Evolutionary conservation across 768 basidiomycete genomes (phyloP).

Genomic region (Stropharia rugosoannulata): DNA sequence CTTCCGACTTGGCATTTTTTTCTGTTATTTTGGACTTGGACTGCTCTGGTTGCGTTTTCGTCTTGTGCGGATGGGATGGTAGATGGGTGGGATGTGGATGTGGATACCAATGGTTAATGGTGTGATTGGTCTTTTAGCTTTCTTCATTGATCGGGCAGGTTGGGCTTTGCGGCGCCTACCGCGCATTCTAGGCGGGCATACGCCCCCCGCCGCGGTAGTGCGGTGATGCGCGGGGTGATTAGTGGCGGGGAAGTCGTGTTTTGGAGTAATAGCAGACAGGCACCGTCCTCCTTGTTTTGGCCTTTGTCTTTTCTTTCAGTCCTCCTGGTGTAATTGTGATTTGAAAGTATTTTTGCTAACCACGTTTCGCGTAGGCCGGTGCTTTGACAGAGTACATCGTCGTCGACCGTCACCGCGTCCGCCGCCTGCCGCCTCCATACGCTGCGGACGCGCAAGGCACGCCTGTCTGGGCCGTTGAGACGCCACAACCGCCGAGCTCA

Average conservation of each 20-base stretch:
- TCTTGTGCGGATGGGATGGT: too few relatives aligned
- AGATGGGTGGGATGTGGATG: too few relatives aligned
- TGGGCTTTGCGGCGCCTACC: too few relatives aligned
- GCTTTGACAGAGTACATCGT: conserved; percentile 89
- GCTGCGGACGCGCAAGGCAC: conserved; percentile 23
- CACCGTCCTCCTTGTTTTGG: background rate
- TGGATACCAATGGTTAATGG: too few relatives aligned
- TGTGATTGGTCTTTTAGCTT: too few relatives aligned
- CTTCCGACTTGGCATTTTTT: too few relatives aligned
- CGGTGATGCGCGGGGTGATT: background rate
- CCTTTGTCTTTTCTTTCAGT: background rate
- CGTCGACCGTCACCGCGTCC: conserved; percentile 75
- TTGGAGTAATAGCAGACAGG: background rate
- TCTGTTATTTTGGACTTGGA: too few relatives aligned
- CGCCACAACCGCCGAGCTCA: too few relatives aligned
- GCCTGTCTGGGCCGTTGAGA: background rate
- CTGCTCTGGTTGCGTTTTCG: too few relatives aligned
- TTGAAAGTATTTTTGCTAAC: background rate
- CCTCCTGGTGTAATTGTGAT: background rate
- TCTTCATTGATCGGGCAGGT: too few relatives aligned
- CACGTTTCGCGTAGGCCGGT: conserved; percentile 55
- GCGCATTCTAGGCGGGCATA: too few relatives aligned
- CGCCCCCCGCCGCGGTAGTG: background rate
- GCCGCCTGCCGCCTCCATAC: conserved; percentile 67
- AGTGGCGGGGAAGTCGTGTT: background rate